These are phyloP conservation scores for Triadica sebifera DNA, from an alignment of 345 rosid genomes.

Conservation along the genomic window DNA sequence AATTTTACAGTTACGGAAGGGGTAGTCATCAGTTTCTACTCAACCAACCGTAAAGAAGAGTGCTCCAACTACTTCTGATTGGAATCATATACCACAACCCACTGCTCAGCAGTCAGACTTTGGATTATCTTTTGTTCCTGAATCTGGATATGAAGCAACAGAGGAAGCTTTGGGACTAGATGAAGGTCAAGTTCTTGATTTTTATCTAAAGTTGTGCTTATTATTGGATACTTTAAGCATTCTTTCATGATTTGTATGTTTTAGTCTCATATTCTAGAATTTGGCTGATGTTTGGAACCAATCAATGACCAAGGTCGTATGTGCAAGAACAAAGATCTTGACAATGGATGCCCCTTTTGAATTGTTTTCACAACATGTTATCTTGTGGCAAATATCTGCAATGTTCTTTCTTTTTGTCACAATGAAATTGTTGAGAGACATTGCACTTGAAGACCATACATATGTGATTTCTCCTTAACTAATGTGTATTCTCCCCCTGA, in stretches of 20 bases:
- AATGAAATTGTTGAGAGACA: too few species aligned
- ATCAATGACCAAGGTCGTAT: not conserved
- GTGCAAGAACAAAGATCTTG: not conserved
- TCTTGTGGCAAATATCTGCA: not conserved
- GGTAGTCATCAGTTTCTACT: conserved; percentile 46
- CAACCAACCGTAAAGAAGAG: conserved; percentile 49
- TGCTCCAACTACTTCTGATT: conserved; percentile 54
- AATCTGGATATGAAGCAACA: conserved; percentile 25
- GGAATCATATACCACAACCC: conserved; percentile 48
- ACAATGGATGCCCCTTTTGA: not conserved
- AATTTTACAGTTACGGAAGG: conserved; percentile 58
- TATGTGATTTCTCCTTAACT: not conserved
- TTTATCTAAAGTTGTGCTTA: not conserved
- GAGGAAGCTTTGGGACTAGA: conserved; percentile 43
- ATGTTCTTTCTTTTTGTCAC: not conserved
- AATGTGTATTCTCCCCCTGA: not conserved
- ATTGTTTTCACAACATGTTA: not conserved
- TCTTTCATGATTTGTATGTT: not conserved
- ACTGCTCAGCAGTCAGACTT: conserved; percentile 54
- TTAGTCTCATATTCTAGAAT: not conserved
- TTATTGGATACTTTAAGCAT: not conserved
- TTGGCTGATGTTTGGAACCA: conserved; percentile 1
- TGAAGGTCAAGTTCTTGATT: conserved; percentile 49
- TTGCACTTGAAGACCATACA: not conserved
- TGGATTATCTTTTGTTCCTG: conserved; percentile 43